Percentiles rank a stretch among this genome's conserved stretches.
phyloP scores from a whole-genome alignment of 2,329 filamentous ascomycete genomes.

The Magnaporthales sp. region DNA sequence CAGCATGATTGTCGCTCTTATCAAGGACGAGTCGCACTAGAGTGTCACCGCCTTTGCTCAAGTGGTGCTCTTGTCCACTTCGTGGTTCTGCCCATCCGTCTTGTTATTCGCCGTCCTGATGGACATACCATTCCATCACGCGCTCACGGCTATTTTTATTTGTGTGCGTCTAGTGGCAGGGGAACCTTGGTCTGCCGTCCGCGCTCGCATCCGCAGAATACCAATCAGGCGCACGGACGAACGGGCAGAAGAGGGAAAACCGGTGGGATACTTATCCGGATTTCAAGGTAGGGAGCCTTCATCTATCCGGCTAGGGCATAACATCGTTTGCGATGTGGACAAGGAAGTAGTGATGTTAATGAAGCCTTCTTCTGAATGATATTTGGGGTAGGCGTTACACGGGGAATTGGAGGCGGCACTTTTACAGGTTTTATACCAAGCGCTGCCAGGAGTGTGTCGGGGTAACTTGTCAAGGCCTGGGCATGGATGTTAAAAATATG shows the following conservation, averaged over 20 bases:
- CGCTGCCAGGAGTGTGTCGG: neutral
- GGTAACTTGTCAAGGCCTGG: neutral
- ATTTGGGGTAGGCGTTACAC: neutral
- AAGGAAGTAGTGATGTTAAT: neutral
- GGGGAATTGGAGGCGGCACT: neutral
- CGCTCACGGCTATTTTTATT: neutral
- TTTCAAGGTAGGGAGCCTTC: neutral
- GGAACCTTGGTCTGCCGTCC: neutral
- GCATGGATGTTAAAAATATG: neutral
- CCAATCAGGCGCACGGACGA: neutral
- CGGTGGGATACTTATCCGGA: neutral
- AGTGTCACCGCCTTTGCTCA: neutral
- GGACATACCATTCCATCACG: neutral
- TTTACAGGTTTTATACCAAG: neutral
- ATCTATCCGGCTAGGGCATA: neutral
- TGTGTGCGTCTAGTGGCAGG: neutral
- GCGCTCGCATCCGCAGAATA: neutral
- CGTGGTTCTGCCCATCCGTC: neutral
- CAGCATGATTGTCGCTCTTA: constrained; percentile 96
- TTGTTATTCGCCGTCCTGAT: neutral
- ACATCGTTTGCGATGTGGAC: neutral
- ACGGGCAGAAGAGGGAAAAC: neutral
- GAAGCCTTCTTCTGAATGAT: neutral
- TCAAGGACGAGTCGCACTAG: constrained; percentile 88
- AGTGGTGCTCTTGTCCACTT: neutral